These are phyloP conservation scores for Jamesozyma piceae DNA, from an alignment of 805 yeast genomes.

Conservation along the genomic window DNA sequence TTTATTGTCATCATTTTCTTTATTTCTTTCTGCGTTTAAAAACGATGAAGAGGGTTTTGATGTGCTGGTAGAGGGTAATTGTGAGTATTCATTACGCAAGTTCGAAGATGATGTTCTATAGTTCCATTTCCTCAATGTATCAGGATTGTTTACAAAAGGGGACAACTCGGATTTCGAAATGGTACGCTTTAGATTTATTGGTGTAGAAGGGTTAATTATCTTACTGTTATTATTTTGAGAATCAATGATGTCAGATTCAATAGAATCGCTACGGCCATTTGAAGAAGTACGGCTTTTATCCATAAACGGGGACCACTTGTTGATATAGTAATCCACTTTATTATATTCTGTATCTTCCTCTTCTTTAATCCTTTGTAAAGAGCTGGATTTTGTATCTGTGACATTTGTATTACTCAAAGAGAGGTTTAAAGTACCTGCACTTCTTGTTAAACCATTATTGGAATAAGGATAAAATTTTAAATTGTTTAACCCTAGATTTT, in stretches of 20 bases:
- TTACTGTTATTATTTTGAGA: neutral
- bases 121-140: conserved; percentile 13
- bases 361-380: conserved; percentile 8
- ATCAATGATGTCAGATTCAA: neutral
- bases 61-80: neutral
- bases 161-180: conserved; percentile 25
- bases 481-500: conserved; percentile 11
- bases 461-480: conserved; percentile 25
- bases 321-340: conserved; percentile 16
- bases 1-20: conserved; percentile 4
- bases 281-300: neutral
- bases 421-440: conserved; percentile 43
- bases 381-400: neutral
- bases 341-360: conserved; percentile 5
- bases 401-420: conserved; percentile 35
- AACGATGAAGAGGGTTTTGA: neutral
- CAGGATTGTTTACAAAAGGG: conserved; percentile 25
- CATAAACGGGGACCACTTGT: conserved; percentile 24
- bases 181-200: conserved; percentile 16
- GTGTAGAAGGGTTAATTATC: conserved; percentile 12
- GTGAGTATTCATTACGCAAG: neutral
- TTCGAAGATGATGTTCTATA: conserved; percentile 9
- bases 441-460: conserved; percentile 35
- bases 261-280: neutral
- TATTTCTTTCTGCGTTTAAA: too few relatives aligned